Evolutionary conservation across 371 early-diverging fungal species (phyloP), one percentile per base, ranked within the genome.

Genomic region (Rhizopus arrhizus): DNA sequence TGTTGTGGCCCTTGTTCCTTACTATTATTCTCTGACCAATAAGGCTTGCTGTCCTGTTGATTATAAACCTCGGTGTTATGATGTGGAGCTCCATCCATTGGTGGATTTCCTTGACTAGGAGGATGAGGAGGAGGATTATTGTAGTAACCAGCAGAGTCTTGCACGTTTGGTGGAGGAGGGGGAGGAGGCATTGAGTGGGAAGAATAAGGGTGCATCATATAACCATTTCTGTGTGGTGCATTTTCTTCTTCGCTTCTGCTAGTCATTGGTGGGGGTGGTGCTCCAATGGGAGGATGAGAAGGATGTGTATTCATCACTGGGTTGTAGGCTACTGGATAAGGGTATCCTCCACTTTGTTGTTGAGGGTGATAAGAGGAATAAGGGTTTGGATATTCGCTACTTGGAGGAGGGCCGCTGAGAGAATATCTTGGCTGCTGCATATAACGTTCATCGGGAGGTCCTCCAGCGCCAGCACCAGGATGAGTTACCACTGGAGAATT

Each of bases 161-260:
- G 41, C 41, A 13, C 41, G 13, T 46, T 22, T 10, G 16, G 22
- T 46, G 47, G 22, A 13, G 47, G 22, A 46, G 47, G 22, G 22
- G 6, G 13, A 8, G 11, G 13, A 10, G 47, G 47, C 22, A 8
- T 6, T 1, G 47, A 16, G 13, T 6, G 13, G 47, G 11, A 52
- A 12, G 65, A 38, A 43, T 68, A 68, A 35, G 68, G 64, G 36
- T 63, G 64, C 59, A 63, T 50, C 56, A 63, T 47, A 29, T 59
- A 56, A 8, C 59, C 36, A 16, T 32, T 40, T 5, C 56, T 50
- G 15, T 49, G 66, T 8, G 34, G 34, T 10, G 48, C 36, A 13
- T 22, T 22, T 38, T 65, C 56, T 46, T 67, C 63, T 12, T 59
- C 59, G 15, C 32, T 40, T 62, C 63, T 61, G 12, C 38, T 32